Conservation (phyloP, 2,329 filamentous ascomycete genomes). For the Incumbomyces delicatus region DNA sequence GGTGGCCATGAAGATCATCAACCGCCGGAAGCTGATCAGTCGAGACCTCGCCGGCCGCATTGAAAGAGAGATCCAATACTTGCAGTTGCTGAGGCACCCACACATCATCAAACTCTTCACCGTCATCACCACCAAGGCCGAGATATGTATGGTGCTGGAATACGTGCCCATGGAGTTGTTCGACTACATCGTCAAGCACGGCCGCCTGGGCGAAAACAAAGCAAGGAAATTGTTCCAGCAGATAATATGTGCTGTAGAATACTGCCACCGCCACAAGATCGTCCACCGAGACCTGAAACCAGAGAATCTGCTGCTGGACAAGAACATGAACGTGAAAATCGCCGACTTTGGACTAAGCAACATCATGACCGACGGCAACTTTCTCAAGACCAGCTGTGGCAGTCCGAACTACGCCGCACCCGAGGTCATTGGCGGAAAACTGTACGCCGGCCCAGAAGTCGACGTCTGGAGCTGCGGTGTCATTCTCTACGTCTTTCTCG, state of each 20-base stretch:
- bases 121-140: slow-evolving; percentile 84
- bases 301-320: slow-evolving; percentile 90
- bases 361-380: slow-evolving; percentile 99
- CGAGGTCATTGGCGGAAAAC: slow-evolving; percentile 93
- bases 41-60: slow-evolving; percentile 96
- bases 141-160: slow-evolving; percentile 99
- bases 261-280: slow-evolving; percentile 97
- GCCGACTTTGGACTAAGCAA: slow-evolving; percentile 98
- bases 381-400: slow-evolving; percentile 95
- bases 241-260: slow-evolving; percentile 96
- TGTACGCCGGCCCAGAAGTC: slow-evolving; percentile 94
- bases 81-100: slow-evolving; percentile 87
- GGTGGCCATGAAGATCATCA: slow-evolving; percentile 96
- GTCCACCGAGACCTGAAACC: slow-evolving; percentile 96
- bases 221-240: slow-evolving; percentile 99
- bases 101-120: slow-evolving; percentile 99
- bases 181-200: slow-evolving; percentile 93
- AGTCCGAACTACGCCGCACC: slow-evolving; percentile 97
- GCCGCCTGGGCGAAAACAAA: slow-evolving; percentile 79
- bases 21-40: slow-evolving; percentile 88
- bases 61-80: slow-evolving; percentile 94
- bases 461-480: slow-evolving; percentile 71
- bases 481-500: slow-evolving; percentile 56
- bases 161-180: slow-evolving; percentile 95
- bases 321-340: slow-evolving; percentile 96